phyloP scores from a whole-genome alignment of 192 early-diverging fungal genomes.

The Phycomyces blakesleeanus region DNA sequence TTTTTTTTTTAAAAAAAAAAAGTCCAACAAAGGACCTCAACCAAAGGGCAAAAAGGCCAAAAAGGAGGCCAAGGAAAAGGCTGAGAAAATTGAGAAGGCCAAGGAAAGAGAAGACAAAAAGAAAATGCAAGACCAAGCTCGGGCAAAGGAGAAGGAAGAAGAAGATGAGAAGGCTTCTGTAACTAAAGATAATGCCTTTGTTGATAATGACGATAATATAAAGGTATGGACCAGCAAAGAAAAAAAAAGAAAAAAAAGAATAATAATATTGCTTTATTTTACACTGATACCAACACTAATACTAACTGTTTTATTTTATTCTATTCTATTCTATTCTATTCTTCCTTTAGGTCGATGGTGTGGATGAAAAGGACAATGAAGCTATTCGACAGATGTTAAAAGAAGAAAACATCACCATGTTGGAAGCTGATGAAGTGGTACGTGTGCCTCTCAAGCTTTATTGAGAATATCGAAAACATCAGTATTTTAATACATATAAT shows the following conservation, averaged over 20 bases:
- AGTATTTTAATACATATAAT: not conserved
- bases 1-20: not conserved
- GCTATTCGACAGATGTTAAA: constrained; percentile 51
- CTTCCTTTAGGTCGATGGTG: not conserved
- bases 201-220: not conserved
- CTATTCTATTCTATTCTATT: not conserved
- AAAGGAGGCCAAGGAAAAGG: constrained; percentile 50
- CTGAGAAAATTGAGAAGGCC: constrained; percentile 24
- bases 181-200: not conserved
- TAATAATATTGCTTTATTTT: not conserved
- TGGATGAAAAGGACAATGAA: constrained; percentile 30
- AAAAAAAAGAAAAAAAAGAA: not conserved
- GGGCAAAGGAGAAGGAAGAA: constrained; percentile 11
- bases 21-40: constrained; percentile 67
- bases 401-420: constrained; percentile 53
- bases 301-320: not conserved
- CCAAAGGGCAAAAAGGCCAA: constrained; percentile 72
- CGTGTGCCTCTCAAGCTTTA: not conserved
- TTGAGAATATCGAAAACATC: too few species aligned
- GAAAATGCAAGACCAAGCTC: constrained; percentile 6
- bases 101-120: constrained; percentile 17
- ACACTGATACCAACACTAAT: too few species aligned
- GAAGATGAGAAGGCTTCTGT: not conserved
- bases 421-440: constrained; percentile 49
- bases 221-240: too few species aligned